These are phyloP conservation scores for Cyclotella cryptica DNA, from an alignment of 108 stramenopile genomes.

Conservation along the genomic window DNA sequence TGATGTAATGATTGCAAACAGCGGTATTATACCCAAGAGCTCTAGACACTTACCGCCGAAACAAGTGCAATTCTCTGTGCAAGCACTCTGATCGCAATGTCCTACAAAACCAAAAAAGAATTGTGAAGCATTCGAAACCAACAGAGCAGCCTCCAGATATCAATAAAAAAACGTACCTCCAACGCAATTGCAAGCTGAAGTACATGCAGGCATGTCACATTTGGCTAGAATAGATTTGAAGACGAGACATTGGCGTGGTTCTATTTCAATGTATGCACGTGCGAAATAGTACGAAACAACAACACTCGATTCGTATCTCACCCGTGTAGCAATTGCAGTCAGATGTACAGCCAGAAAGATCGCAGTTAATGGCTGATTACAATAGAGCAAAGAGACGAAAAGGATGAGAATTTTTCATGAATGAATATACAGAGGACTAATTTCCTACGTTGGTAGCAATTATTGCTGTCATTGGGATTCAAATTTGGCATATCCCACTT, in stretches of 20 bases:
- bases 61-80: background rate
- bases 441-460: too few relatives aligned
- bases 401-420: too few relatives aligned
- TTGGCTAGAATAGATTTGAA: background rate
- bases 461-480: too few relatives aligned
- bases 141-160: background rate
- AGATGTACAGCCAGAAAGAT: background rate
- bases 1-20: too few relatives aligned
- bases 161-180: background rate
- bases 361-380: background rate
- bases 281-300: background rate
- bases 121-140: background rate
- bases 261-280: background rate
- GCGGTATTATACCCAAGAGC: too few relatives aligned
- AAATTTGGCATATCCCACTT: too few relatives aligned
- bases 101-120: background rate
- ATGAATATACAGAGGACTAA: too few relatives aligned
- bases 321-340: constrained; percentile 7
- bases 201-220: constrained; percentile 5
- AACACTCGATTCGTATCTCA: background rate
- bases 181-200: background rate
- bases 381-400: too few relatives aligned
- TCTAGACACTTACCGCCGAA: background rate
- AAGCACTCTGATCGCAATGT: constrained; percentile 7
- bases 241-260: background rate